Conservation (phyloP, 2,329 filamentous ascomycete genomes). For the Blastomyces gilchristii region DNA sequence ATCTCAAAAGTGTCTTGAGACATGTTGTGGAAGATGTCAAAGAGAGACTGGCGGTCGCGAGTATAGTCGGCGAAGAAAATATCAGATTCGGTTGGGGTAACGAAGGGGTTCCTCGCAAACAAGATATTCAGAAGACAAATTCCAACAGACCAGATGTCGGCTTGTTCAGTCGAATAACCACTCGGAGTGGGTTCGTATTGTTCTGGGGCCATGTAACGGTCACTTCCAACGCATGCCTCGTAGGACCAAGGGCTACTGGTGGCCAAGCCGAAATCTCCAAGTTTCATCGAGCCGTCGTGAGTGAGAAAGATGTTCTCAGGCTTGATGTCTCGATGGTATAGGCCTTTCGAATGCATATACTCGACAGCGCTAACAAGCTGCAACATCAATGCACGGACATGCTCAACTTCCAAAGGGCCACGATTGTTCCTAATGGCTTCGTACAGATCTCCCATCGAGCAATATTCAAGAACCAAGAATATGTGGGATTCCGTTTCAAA, state of each 20-base stretch:
- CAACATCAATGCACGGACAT: constrained; percentile 95
- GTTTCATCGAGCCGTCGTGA: constrained; percentile 78
- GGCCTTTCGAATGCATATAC: constrained; percentile 79
- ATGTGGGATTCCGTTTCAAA: constrained; percentile 87
- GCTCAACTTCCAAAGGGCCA: constrained; percentile 86
- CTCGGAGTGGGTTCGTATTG: constrained; percentile 82
- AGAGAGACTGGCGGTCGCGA: constrained; percentile 86
- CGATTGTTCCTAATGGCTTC: constrained; percentile 86
- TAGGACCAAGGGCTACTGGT: constrained; percentile 83
- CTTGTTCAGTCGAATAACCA: constrained; percentile 86
- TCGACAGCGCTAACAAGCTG: constrained; percentile 82
- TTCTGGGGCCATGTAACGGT: constrained; percentile 98
- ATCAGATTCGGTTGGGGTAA: constrained; percentile 79
- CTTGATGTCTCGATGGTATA: constrained; percentile 98
- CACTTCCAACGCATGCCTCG: constrained; percentile 89
- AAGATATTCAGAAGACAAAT: constrained; percentile 94
- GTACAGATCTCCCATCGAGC: constrained; percentile 88
- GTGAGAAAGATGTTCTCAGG: constrained; percentile 97
- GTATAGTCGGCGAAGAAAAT: constrained; percentile 88
- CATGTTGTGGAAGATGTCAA: constrained; percentile 97
- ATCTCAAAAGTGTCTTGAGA: constrained; percentile 96
- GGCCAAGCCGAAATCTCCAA: constrained; percentile 91
- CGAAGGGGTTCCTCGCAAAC: constrained; percentile 94
- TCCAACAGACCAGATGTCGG: constrained; percentile 94
- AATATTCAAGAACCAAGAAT: constrained; percentile 92